Base-by-base conservation (phyloP, 1,284 basidiomycete species). In the Schizophyllum commune region DNA sequence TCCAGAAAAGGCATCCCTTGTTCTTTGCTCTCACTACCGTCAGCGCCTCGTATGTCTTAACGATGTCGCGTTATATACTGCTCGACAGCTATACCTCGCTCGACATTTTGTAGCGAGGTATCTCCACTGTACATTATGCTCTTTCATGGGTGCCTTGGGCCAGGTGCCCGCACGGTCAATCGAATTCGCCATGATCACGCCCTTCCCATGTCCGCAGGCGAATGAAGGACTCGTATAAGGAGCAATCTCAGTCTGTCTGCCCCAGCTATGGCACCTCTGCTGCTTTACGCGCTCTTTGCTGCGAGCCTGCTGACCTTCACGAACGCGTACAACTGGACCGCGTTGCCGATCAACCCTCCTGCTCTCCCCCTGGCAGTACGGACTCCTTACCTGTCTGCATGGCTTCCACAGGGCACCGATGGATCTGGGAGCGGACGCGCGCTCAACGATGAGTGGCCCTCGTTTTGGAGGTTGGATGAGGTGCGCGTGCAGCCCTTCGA, bases 391-490 rank as follows among this genome's bases (percentile, higher is more conserved):
- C 70, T 90, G 39, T 86, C 83, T 53, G 77, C 81, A 5, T 89
- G 86, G 86, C 73, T 83, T 7, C 71, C 76, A 4, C 81, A 82
- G 60, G 78, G 79, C 0, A 62, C 66, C 17, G 39, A 83, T 59
- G 76, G 39, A 3, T 11, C 39, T 9, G 39, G 78, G 1, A 61
- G 66, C 19, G 77, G 85, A 7, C 78, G 75, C 6, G 81, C 84
- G 22, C 72, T 89, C 39, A 86, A 86, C 65, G 80, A 72, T 54
- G 82, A 70, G 32, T 88, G 86, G 85, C 83, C 87, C 0, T 78
- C 76, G 7, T 88, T 88, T 66, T 89, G 87, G 87, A 83, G 81
- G 52, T 84, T 84, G 2, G 73, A 76, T 62, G 83, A 84, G 66
- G 32, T 76, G 68, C 21, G 20, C 59, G 4, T 39, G 17, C 21